A percentile compares a stretch with the other conserved stretches of the same genome.
phyloP scores from a whole-genome alignment of 495 filamentous ascomycete genomes.

The Trichocladium uniseriatum region DNA sequence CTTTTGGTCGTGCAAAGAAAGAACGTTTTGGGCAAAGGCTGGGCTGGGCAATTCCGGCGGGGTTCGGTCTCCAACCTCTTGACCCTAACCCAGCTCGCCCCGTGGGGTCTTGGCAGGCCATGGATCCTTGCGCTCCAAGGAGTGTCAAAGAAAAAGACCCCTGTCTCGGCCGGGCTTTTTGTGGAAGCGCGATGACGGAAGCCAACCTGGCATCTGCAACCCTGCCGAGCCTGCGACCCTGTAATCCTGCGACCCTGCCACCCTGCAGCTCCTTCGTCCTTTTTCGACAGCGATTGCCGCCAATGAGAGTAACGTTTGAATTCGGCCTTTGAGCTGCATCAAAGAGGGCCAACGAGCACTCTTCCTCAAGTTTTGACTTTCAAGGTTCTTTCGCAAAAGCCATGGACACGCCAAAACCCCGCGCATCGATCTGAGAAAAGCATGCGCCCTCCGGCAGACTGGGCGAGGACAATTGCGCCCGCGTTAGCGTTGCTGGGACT shows the following conservation, averaged over 20 bases:
- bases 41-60: too few species aligned
- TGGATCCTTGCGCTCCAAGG: background rate
- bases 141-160: too few species aligned
- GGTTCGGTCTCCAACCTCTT: background rate
- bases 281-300: too few species aligned
- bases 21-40: too few species aligned
- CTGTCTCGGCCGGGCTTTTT: background rate
- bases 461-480: slow-evolving; percentile 7
- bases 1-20: too few species aligned
- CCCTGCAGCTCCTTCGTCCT: too few species aligned
- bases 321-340: too few species aligned
- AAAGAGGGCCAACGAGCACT: too few species aligned
- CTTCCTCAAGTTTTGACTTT: too few species aligned
- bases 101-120: background rate
- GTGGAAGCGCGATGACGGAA: slow-evolving; percentile 1
- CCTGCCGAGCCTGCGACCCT: too few species aligned
- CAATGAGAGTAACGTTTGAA: too few species aligned
- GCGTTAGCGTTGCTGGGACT: slow-evolving; percentile 20
- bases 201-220: background rate
- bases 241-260: too few species aligned
- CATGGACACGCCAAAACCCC: slow-evolving; percentile 18
- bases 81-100: background rate
- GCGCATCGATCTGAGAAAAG: slow-evolving; percentile 14
- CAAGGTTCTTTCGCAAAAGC: slow-evolving; percentile 3
- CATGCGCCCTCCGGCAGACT: slow-evolving; percentile 15